phyloP scores from a whole-genome alignment of 1,139 yeast genomes.

The Geotrichum reessii region DNA sequence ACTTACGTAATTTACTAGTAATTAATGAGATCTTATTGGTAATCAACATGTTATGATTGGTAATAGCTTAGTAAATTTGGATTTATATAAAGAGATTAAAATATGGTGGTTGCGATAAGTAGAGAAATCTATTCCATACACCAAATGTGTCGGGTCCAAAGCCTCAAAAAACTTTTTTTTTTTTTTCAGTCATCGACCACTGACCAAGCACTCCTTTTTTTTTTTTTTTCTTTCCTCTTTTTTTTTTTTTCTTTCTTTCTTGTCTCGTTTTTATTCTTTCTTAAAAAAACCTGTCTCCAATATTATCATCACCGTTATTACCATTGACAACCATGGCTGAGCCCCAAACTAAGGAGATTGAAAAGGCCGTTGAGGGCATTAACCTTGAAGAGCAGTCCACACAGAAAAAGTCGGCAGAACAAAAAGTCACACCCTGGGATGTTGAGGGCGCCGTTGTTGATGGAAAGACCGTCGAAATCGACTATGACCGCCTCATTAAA shows the following conservation, averaged over 20 bases:
- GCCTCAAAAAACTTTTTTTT: neutral
- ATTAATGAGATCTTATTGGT: neutral
- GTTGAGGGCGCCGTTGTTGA: constrained; percentile 98
- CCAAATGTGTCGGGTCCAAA: neutral
- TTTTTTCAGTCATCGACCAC: neutral
- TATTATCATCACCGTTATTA: neutral
- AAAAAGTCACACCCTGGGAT: constrained; percentile 94
- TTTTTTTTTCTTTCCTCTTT: neutral
- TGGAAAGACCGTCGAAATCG: constrained; percentile 83
- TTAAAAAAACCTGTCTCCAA: neutral
- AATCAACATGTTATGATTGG: neutral
- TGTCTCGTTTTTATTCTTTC: too few species aligned
- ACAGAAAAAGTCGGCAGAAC: constrained; percentile 25
- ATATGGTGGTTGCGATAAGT: neutral
- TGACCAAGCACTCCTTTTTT: neutral
- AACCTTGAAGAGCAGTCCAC: constrained; percentile 7
- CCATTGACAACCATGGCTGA: neutral
- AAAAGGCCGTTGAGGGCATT: constrained; percentile 20
- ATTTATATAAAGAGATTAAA: too few species aligned
- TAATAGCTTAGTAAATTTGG: neutral
- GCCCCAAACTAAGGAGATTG: constrained; percentile 16
- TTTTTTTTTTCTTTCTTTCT: neutral
- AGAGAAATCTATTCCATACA: neutral
- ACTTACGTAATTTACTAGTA: neutral
- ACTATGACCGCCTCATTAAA: constrained; percentile 77